Conservation (phyloP, 129 eudicot species). For the Deinandra increscens region DNA sequence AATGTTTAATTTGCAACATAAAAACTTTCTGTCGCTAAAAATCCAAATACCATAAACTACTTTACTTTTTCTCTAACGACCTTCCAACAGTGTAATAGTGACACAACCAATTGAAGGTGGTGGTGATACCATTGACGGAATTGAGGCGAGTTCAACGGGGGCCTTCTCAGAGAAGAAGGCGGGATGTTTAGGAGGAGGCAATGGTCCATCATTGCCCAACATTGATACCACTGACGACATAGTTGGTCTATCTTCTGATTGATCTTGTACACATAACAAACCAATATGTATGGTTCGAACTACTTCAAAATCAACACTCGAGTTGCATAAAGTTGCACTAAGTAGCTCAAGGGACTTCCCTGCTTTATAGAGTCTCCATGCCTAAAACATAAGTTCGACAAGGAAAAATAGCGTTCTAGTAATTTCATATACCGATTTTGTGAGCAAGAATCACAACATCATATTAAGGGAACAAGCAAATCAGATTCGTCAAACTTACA, state of each 20-base stretch:
- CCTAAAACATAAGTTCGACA: conserved; percentile 12
- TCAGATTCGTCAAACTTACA: conserved; percentile 20
- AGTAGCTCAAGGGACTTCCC: conserved; percentile 16
- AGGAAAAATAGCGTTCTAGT: conserved; percentile 6
- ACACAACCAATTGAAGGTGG: conserved; percentile 11
- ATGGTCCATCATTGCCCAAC: conserved; percentile 20
- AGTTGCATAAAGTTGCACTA: conserved; percentile 4
- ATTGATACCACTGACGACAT: conserved; percentile 24
- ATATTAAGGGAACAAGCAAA: too few species aligned
- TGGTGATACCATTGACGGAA: not conserved
- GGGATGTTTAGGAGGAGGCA: conserved; percentile 23
- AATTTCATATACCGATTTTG: too few species aligned
- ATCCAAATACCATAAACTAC: not conserved
- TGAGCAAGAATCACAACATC: too few species aligned
- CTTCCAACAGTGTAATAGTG: conserved; percentile 24
- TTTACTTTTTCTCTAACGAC: conserved; percentile 9
- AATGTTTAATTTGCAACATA: not conserved
- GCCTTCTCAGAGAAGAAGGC: conserved; percentile 14
- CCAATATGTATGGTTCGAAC: conserved; percentile 24
- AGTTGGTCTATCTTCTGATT: conserved; percentile 30
- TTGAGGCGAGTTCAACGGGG: not conserved
- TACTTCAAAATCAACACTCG: conserved; percentile 9
- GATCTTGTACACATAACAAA: conserved; percentile 29
- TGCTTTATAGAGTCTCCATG: conserved; percentile 24
- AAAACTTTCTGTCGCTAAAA: not conserved